Conservation (phyloP, 2,329 filamentous ascomycete genomes). For the Exophiala mesophila region DNA sequence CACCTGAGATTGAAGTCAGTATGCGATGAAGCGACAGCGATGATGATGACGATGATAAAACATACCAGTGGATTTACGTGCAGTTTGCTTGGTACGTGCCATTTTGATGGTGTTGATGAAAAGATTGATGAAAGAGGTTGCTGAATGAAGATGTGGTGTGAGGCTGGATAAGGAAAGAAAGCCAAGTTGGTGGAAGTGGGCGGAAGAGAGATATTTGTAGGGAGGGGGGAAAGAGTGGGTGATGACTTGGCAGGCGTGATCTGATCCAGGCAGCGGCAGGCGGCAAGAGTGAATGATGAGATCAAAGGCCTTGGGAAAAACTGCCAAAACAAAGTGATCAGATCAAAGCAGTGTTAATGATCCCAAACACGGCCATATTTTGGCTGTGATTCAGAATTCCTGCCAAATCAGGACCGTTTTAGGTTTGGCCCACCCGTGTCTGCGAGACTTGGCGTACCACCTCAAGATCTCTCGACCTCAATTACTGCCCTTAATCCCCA, state of each 20-base stretch:
- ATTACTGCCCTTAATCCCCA: constrained; percentile 3
- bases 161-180: constrained; percentile 28
- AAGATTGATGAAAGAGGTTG: constrained; percentile 34
- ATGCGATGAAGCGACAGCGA: constrained; percentile 21
- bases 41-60: constrained; percentile 4
- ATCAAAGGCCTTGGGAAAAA: background rate
- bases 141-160: constrained; percentile 31
- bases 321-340: constrained; percentile 18
- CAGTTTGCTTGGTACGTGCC: constrained; percentile 51
- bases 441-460: constrained; percentile 23
- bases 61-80: constrained; percentile 40
- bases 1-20: constrained; percentile 42
- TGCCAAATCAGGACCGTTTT: constrained; percentile 12
- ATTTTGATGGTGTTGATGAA: constrained; percentile 34
- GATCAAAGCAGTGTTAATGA: constrained; percentile 19
- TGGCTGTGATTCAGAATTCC: constrained; percentile 20
- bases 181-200: constrained; percentile 22
- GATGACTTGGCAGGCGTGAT: constrained; percentile 24
- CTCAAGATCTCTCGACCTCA: constrained; percentile 12
- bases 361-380: constrained; percentile 7
- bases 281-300: constrained; percentile 1
- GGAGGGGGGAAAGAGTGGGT: constrained; percentile 22
- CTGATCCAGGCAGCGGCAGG: constrained; percentile 10
- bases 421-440: constrained; percentile 7
- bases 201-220: constrained; percentile 25